Conservation (phyloP, 2,329 filamentous ascomycete genomes). For the Mollisia scopiformis region DNA sequence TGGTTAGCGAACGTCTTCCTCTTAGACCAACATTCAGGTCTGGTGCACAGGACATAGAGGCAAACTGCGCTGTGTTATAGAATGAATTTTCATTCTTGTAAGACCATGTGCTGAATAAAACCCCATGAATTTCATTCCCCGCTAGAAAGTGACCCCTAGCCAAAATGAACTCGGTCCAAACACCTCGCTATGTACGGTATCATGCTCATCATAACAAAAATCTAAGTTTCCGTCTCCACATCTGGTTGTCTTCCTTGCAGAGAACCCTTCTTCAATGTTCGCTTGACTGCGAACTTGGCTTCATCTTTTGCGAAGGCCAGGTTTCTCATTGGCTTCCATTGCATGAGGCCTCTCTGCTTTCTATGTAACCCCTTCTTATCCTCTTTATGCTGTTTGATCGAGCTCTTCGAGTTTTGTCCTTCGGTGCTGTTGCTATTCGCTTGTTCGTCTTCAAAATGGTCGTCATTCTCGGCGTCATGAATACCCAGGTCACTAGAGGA, state of each 20-base stretch:
- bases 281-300: conserved; percentile 75
- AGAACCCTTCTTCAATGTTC: conserved; percentile 75
- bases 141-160: not conserved
- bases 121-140: conserved; percentile 24
- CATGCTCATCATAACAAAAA: not conserved
- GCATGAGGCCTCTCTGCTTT: conserved; percentile 89
- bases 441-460: not conserved
- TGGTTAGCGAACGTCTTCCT: too few relatives aligned
- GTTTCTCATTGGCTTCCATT: conserved; percentile 91
- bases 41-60: not conserved
- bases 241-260: conserved; percentile 80
- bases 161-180: not conserved
- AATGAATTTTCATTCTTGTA: conserved; percentile 8
- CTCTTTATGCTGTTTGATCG: conserved; percentile 65
- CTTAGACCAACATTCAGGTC: too few relatives aligned
- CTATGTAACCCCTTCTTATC: conserved; percentile 77
- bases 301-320: conserved; percentile 87
- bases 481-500: conserved; percentile 57
- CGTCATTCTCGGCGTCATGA: conserved; percentile 49
- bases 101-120: conserved; percentile 10
- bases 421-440: not conserved
- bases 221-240: conserved; percentile 36
- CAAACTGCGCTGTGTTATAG: not conserved
- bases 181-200: not conserved
- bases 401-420: conserved; percentile 55